A percentile compares a stretch with the other conserved stretches of the same genome.
Conservation (phyloP, 2,329 filamentous ascomycete species). For the Fusarium begoniae region DNA sequence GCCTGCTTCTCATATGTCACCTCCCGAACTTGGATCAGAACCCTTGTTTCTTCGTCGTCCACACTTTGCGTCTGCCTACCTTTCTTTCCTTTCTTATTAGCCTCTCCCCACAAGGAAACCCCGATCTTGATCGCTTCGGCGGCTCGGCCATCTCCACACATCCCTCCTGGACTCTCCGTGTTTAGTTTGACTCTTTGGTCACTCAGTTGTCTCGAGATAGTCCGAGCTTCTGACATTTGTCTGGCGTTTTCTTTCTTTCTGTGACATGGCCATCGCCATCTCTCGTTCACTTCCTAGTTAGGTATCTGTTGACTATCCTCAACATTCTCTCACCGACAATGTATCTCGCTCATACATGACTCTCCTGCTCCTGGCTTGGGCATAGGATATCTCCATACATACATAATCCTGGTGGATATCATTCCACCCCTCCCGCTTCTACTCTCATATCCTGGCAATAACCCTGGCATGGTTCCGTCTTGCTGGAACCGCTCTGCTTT, state of each 20-base stretch:
- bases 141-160: slow-evolving; percentile 31
- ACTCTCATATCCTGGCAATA: slow-evolving; percentile 23
- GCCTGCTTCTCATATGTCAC: slow-evolving; percentile 16
- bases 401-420: slow-evolving; percentile 26
- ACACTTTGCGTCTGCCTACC: slow-evolving; percentile 20
- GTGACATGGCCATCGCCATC: slow-evolving; percentile 15
- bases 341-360: neutral
- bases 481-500: slow-evolving; percentile 29
- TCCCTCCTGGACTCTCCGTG: neutral
- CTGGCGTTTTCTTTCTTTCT: neutral
- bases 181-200: slow-evolving; percentile 8
- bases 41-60: slow-evolving; percentile 33
- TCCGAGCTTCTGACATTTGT: slow-evolving; percentile 13
- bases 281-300: neutral
- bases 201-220: slow-evolving; percentile 24
- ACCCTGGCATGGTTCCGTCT: slow-evolving; percentile 37
- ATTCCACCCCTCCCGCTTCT: slow-evolving; percentile 26
- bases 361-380: neutral
- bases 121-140: slow-evolving; percentile 26
- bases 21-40: slow-evolving; percentile 23
- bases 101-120: slow-evolving; percentile 29
- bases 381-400: slow-evolving; percentile 24
- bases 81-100: slow-evolving; percentile 12
- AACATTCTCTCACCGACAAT: neutral
- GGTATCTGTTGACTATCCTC: neutral